Percentiles rank a stretch among this genome's conserved stretches.
Conservation (phyloP, 768 basidiomycete genomes). For the Boletellus ananas region DNA sequence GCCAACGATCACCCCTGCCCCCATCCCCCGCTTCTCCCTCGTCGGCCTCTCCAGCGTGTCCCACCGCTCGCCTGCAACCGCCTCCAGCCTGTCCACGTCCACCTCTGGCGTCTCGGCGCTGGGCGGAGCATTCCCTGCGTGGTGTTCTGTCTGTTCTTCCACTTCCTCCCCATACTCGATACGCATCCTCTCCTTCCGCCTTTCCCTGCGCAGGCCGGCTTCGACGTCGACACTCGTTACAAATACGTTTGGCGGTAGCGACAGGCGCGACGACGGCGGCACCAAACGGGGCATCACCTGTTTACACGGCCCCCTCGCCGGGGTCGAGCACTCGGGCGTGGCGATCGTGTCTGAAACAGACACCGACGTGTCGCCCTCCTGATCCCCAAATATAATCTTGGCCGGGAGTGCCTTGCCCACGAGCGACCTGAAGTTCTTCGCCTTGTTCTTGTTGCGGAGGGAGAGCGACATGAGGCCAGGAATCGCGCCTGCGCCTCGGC, state of each 20-base stretch:
- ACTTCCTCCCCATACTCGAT: slow-evolving; percentile 33
- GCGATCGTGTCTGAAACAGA: too few species aligned
- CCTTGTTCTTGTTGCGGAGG: slow-evolving; percentile 72
- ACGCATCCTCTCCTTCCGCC: slow-evolving; percentile 34
- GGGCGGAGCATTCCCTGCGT: background rate
- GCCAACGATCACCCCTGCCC: slow-evolving; percentile 35
- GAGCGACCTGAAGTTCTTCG: slow-evolving; percentile 58
- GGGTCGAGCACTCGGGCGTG: too few species aligned
- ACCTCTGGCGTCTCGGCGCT: background rate
- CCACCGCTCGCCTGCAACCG: slow-evolving; percentile 17
- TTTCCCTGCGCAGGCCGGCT: slow-evolving; percentile 34
- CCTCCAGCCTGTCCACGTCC: slow-evolving; percentile 9
- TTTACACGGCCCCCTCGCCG: too few species aligned
- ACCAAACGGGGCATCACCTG: slow-evolving; percentile 38
- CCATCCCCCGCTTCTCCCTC: slow-evolving; percentile 25
- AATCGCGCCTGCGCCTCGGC: slow-evolving; percentile 12
- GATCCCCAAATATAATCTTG: slow-evolving; percentile 52
- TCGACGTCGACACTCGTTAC: slow-evolving; percentile 74
- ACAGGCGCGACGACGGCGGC: slow-evolving; percentile 60
- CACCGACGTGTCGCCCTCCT: slow-evolving; percentile 2
- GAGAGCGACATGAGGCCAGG: slow-evolving; percentile 40
- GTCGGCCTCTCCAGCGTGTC: slow-evolving; percentile 19
- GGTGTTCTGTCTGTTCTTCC: background rate
- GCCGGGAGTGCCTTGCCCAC: slow-evolving; percentile 39
- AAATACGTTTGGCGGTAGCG: slow-evolving; percentile 58